Base-by-base conservation (phyloP, 2,329 filamentous ascomycete genomes). In the Juglanconis juglandina region DNA sequence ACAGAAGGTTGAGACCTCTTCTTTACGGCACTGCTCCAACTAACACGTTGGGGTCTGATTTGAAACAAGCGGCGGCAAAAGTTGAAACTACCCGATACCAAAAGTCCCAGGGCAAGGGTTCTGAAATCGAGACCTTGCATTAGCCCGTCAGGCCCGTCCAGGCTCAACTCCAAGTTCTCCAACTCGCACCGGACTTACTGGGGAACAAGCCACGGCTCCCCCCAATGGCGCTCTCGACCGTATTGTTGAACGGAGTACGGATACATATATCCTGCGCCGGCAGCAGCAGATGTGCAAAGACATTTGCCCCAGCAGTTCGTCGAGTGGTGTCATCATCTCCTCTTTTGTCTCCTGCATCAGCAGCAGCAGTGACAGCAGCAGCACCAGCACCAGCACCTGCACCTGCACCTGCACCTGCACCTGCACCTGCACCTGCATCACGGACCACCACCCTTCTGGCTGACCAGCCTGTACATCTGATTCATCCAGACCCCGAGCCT, bases 241-340 rank as follows among this genome's bases (percentile, higher is more conserved):
- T 47, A 30, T 13, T 37, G 33, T 58, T 63, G 46, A 63, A 58
- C 47, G 50, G 61, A 59, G 58, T 55, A 42, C 53, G 51, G n/a
- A 44, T 55, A 42, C 53, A 53, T 32, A 44, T 63, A 47, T 57
- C 61, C 30, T 37, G 13, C 42, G 35, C 44, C 39, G 47, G 50
- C 52, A 14, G 58, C 14, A 35, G 32, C 14, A 10, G 17, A 14
- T 13, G 42, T 4, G 4, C 32, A 24, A 24, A 24, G 24, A 24
- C 24, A 24, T 24, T 44, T 17, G 24, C 51, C 44, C 57, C 57
- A 47, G 57, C 58, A 37, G 11, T 39, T 41, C 51, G 52, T 54
- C 56, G 41, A 57, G 35, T 56, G 54, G 48, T 62, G 46, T 53
- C 51, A 24, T 50, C 53, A 33, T 57, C 53, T 53, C 60, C 58